Base-by-base conservation (phyloP, 352 stramenopile species). In the Aphanomyces cochlioides region DNA sequence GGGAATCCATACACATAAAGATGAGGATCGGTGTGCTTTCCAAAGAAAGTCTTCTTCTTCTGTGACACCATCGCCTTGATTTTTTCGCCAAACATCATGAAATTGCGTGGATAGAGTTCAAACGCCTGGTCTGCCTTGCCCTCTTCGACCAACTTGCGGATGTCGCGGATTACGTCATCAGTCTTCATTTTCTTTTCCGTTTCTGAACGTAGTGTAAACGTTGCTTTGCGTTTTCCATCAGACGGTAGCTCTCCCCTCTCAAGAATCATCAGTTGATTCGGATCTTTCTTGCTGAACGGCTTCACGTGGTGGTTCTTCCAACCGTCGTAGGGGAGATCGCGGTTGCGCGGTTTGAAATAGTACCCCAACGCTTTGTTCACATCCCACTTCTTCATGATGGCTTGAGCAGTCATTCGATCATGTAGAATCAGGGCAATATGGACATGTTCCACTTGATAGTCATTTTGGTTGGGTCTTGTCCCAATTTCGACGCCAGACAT, bases 11-110 rank as follows among this genome's bases (percentile, higher is more conserved):
- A 56, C 17, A 67, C 7, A 7, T 38, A 67, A 34, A 67, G 36
- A 41, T 67, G 36, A 37, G 59, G 59, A 7, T 67, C 37, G 17
- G 8, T 19, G 5, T n/a, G 36, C 6, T 57, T 6, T 37, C 21
- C n/a, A 67, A 50, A 67, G 34, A 38, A 39, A 6, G 7, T 5
- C 15, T 34, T 7, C 5, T 6, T n/a, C 8, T n/a, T 15, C 12
- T 57, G 48, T 57, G 15, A 48, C 43, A 57, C 6, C 48, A 57
- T 6, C 48, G 48, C 48, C 19, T 57, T 57, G 19, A 57, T 57
- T 57, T 57, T 57, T n/a, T 57, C 43, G 15, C 43, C 43, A 48
- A 15, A 48, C 15, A 15, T 48, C 8, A 48, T 48, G 15, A 15
- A 48, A 8, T 15, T 48, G 15, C 43, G 43, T 8, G 43, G 43